phyloP scores from a whole-genome alignment of 345 rosid genomes.

The Psidium friedrichsthalianum region DNA sequence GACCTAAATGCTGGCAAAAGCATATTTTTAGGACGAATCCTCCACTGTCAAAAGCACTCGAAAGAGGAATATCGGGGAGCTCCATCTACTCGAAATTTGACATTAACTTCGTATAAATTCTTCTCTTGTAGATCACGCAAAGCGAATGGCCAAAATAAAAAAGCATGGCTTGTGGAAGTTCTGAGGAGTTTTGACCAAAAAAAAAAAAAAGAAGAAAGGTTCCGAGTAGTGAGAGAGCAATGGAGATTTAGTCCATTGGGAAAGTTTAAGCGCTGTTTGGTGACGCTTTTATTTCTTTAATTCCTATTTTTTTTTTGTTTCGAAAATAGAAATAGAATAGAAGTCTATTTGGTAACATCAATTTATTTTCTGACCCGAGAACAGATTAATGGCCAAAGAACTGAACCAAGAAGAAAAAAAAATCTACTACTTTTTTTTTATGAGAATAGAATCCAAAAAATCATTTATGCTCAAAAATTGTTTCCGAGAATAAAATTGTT shows the following conservation, averaged over 20 bases:
- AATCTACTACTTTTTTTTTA: too few relatives aligned
- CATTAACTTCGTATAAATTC: neutral
- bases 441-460: too few relatives aligned
- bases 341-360: too few relatives aligned
- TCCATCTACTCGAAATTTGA: neutral
- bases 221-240: neutral
- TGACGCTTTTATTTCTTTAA: too few relatives aligned
- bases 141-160: neutral
- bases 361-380: too few relatives aligned
- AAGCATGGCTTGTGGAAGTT: neutral
- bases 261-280: neutral
- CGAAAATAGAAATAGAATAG: too few relatives aligned
- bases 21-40: neutral
- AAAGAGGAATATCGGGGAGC: neutral
- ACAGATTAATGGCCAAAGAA: too few relatives aligned
- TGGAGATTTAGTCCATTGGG: neutral
- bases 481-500: too few relatives aligned
- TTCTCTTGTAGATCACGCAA: neutral
- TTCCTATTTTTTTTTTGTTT: too few relatives aligned
- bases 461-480: too few relatives aligned
- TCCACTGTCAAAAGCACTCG: neutral
- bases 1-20: neutral
- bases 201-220: too few relatives aligned
- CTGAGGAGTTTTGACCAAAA: neutral
- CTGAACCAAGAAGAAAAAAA: too few relatives aligned